Conservation (phyloP, 2,329 filamentous ascomycete species). For the Colletotrichum horii region DNA sequence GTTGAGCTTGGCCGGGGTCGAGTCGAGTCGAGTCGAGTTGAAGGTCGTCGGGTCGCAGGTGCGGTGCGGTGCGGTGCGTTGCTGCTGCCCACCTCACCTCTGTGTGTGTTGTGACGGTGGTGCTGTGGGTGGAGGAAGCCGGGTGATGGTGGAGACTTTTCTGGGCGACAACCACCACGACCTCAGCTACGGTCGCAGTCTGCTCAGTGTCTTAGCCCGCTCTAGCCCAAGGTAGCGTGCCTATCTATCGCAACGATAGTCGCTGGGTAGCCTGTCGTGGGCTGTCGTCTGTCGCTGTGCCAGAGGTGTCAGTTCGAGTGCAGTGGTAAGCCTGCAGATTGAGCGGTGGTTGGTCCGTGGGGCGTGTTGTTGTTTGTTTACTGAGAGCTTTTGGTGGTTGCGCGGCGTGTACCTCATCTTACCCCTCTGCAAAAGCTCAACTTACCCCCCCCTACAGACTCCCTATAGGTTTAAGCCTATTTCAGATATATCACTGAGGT, state of each 20-base stretch:
- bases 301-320: background rate
- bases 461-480: too few relatives aligned
- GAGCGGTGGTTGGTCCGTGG: constrained; percentile 3
- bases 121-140: background rate
- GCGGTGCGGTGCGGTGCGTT: background rate
- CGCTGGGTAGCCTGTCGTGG: background rate
- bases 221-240: background rate
- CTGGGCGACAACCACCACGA: background rate
- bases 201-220: background rate
- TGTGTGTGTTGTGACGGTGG: background rate
- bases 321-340: background rate
- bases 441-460: too few relatives aligned
- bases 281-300: background rate
- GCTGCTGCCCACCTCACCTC: background rate
- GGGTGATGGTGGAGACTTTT: background rate
- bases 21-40: background rate
- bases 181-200: background rate
- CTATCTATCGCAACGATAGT: background rate
- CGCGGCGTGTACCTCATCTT: too few relatives aligned
- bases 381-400: background rate
- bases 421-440: too few relatives aligned
- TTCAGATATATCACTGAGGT: too few relatives aligned
- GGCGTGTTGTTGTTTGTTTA: constrained; percentile 15
- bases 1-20: constrained; percentile 15
- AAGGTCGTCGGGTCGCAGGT: background rate